Evolutionary conservation across 163 green algal species (phyloP).

Genomic region (Picocystis sp.): DNA sequence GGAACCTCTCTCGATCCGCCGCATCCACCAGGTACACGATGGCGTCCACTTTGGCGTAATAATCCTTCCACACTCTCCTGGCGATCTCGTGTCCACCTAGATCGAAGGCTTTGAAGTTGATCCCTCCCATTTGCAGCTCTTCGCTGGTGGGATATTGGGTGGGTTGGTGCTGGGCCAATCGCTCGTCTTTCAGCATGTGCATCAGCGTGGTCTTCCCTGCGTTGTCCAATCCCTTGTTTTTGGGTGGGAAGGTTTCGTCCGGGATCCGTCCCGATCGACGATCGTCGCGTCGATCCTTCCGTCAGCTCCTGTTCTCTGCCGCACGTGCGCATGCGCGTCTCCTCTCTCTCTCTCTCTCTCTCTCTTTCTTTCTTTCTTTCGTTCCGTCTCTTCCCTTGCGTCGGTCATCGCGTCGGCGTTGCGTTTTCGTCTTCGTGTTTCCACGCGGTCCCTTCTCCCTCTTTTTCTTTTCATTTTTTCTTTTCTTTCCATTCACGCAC

Average conservation of each 20-base stretch:
- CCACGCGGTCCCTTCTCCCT: too few species aligned
- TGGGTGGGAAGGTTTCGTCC: background rate
- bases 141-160: conserved; percentile 97
- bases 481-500: conserved; percentile 17
- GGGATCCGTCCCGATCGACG: background rate
- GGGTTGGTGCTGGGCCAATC: conserved; percentile 88
- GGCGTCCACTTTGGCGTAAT: conserved; percentile 97
- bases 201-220: conserved; percentile 96
- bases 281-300: background rate
- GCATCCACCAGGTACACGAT: conserved; percentile 98
- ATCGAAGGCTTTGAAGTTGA: conserved; percentile 92
- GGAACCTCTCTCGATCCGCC: conserved; percentile 83
- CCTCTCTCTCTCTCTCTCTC: too few species aligned
- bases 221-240: conserved; percentile 27
- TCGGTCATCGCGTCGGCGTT: too few species aligned
- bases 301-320: background rate
- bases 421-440: too few species aligned
- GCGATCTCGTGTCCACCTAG: conserved; percentile 92
- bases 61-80: conserved; percentile 95
- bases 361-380: too few species aligned
- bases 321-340: background rate
- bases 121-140: conserved; percentile 95
- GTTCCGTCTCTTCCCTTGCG: too few species aligned
- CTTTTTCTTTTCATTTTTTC: too few species aligned
- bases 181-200: conserved; percentile 99